Conservation (phyloP, 2,329 filamentous ascomycete species). For the Ophiostoma montium region DNA sequence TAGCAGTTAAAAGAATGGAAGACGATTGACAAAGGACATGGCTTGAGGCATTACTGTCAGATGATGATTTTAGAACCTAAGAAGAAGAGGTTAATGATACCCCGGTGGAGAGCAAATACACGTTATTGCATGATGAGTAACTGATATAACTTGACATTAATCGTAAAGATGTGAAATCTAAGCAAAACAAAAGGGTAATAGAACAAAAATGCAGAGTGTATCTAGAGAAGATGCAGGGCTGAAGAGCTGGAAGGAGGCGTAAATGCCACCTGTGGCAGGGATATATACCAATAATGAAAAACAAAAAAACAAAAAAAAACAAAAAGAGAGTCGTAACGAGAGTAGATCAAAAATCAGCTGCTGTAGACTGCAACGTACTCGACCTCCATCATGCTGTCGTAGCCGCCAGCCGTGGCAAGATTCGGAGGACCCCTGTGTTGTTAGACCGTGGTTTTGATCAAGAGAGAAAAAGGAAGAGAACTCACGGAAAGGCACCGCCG, state of each 20-base stretch:
- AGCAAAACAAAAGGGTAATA: neutral
- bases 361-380: slow-evolving; percentile 18
- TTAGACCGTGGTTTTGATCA: neutral
- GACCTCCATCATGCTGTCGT: slow-evolving; percentile 18
- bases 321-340: neutral
- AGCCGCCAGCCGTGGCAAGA: slow-evolving; percentile 14
- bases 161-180: no score
- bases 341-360: neutral
- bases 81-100: neutral
- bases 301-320: neutral
- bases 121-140: no score
- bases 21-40: neutral
- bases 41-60: no score
- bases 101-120: no score
- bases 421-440: slow-evolving; percentile 29
- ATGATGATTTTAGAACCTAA: no score
- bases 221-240: neutral
- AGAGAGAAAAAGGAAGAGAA: slow-evolving; percentile 11
- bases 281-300: neutral
- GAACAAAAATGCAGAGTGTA: no score
- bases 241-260: neutral
- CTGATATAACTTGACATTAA: no score
- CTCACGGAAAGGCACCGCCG: slow-evolving; percentile 33
- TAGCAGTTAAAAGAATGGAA: neutral
- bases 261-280: neutral